These are phyloP conservation scores for Gigaspora rosea DNA, from an alignment of 192 early-diverging fungal genomes.

Conservation along the genomic window DNA sequence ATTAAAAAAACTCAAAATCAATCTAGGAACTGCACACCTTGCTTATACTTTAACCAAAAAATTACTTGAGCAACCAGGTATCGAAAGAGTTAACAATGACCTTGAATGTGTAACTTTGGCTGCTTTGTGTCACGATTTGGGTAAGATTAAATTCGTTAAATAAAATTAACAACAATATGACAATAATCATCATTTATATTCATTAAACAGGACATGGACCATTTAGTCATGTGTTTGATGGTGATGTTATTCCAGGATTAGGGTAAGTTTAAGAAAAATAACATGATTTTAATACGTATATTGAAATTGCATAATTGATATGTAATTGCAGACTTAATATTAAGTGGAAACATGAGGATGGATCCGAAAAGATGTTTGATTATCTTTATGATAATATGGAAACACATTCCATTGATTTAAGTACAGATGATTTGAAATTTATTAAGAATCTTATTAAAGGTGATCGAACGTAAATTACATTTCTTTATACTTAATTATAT, in stretches of 20 bases:
- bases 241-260: constrained; percentile 74
- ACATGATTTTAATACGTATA: neutral
- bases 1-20: neutral
- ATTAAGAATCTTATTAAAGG: constrained; percentile 79
- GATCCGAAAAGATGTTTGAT: constrained; percentile 84
- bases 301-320: neutral
- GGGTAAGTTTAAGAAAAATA: constrained; percentile 29
- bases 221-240: constrained; percentile 95
- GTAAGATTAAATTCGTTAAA: constrained; percentile 32
- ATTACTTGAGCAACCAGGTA: constrained; percentile 69
- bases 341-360: constrained; percentile 75
- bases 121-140: constrained; percentile 92
- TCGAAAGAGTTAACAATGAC: constrained; percentile 79
- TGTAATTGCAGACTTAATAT: constrained; percentile 46
- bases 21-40: constrained; percentile 76
- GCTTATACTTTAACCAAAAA: constrained; percentile 72
- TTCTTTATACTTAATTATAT: too few relatives aligned
- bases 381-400: constrained; percentile 72
- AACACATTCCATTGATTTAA: constrained; percentile 58
- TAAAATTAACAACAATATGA: neutral
- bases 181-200: neutral
- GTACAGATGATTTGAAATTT: constrained; percentile 57
- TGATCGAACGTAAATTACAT: neutral
- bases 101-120: constrained; percentile 86
- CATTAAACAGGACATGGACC: constrained; percentile 79